These are phyloP conservation scores for Mortierella hygrophila DNA, from an alignment of 192 early-diverging fungal species.

Conservation along the genomic window DNA sequence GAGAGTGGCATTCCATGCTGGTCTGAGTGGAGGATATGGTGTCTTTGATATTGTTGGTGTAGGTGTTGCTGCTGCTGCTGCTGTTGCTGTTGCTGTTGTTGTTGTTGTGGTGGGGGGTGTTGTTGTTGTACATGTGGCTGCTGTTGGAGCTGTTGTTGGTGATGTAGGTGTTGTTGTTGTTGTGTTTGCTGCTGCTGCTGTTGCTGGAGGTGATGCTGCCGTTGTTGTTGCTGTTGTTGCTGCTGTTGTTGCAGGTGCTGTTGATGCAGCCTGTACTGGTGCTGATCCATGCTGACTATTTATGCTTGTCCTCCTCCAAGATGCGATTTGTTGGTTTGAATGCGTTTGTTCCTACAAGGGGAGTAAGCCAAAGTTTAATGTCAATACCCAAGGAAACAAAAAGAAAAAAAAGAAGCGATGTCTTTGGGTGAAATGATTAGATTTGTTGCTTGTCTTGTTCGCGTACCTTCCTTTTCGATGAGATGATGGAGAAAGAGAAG, in stretches of 20 bases:
- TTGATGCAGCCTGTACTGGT: slow-evolving; percentile 10
- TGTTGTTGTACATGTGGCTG: slow-evolving; percentile 13
- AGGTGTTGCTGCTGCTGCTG: neutral
- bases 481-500: neutral
- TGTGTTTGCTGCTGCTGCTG: neutral
- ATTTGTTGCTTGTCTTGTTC: neutral
- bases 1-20: neutral
- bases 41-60: neutral
- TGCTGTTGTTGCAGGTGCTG: slow-evolving; percentile 15
- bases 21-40: neutral
- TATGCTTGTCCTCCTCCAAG: no score
- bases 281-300: slow-evolving; percentile 16
- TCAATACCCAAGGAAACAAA: neutral
- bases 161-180: neutral
- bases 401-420: neutral
- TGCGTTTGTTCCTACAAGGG: neutral
- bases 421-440: neutral
- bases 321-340: neutral
- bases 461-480: neutral
- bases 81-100: neutral
- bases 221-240: neutral
- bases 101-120: neutral
- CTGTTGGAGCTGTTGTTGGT: neutral
- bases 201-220: neutral
- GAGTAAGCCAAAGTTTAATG: neutral